Evolutionary conservation across 2,329 filamentous ascomycete genomes (phyloP), one percentile per base, ranked within the genome.

Genomic region (Phialophora chinensis): DNA sequence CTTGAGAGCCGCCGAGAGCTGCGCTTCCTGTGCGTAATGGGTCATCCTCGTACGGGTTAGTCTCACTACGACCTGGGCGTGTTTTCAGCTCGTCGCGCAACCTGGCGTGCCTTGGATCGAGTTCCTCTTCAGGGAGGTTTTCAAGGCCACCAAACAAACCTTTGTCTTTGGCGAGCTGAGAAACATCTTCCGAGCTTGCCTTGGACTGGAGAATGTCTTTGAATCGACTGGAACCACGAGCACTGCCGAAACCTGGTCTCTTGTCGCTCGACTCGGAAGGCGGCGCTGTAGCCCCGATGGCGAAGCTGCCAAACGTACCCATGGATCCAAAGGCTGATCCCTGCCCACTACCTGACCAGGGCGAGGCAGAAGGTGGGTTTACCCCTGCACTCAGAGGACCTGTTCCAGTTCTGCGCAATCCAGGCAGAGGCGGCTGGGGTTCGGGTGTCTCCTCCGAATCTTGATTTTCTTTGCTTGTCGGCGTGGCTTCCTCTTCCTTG

Each of bases 241-340:
- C 79, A 74, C 86, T 89, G 31, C 88, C 89, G 73, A 90, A 86
- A 10, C 84, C 84, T 31, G 86, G 75, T 72, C 91, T 88, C 80
- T 95, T 96, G 62, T 96, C 92, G 31, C 49, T 47, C 17, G 66
- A 44, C 44, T 71, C 69, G 33, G 87, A 82, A 5, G 62, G 59
- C 6, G 85, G 79, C 20, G 86, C 82, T 38, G 85, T 83, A 33
- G 82, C 80, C 2, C 86, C 78, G 60, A 96, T 78, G n/a, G 91
- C 89, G 77, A 98, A 98, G 74, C 89, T 95, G 11, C 94, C 94
- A 79, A 99, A 99, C 25, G 89, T 89, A 38, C 94, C 93, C 83
- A 93, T 91, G 1, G 88, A 87, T 6, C 89, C 85, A 72, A 91
- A 87, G 12, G 87, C 85, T 52, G 89, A 85, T 58, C 83, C 83